Base-by-base conservation (phyloP, 331 rosid species). In the Quercus phellos region DNA sequence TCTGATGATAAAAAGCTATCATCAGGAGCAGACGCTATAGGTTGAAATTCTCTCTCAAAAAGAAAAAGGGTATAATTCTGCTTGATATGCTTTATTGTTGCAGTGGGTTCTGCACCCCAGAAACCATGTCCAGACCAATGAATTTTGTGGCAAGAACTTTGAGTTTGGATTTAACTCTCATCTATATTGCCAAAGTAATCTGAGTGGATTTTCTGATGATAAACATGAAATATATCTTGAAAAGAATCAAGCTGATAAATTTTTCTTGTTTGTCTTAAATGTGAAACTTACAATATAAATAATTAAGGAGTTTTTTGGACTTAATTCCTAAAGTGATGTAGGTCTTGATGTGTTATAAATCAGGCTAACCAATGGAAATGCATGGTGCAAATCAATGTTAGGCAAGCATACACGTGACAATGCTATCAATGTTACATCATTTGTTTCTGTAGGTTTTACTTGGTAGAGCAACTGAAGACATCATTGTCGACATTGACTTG, bases 401-500 rank as follows among this genome's bases (percentile, higher is more conserved):
- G 22, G 43, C 54, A 55, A 68, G 68, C 74, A 14, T 21, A 75
- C 66, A 30, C 17, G 32, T 51, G 51, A 22, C 69, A 42, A 38
- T 22, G 80, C 72, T 80, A 55, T 88, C 72, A 76, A 38, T 51
- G 70, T 60, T 53, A 55, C 72, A 50, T 74, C 38, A 51, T 53
- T 38, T 68, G 55, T 4, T 80, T 12, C 43, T 80, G 80, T 87
- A 95, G 99, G 98, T 95, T 79, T 85, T 91, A 79, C 85, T 95
- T 82, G 99, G 99, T 80, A 90, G 98, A 81, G 90, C 96, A 73
- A 85, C 98, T 12, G 90, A 84, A 21, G 90, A 88, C 78, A 55
- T 73, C 76, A 64, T 78, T 74, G 97, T 95, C 38, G 99, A 95
- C 84, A 89, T 95, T 83, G 98, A 95, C 89, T 88, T 95, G 85